Evolutionary conservation across 306 rosid genomes (phyloP).

Genomic region (Quillaja saponaria): DNA sequence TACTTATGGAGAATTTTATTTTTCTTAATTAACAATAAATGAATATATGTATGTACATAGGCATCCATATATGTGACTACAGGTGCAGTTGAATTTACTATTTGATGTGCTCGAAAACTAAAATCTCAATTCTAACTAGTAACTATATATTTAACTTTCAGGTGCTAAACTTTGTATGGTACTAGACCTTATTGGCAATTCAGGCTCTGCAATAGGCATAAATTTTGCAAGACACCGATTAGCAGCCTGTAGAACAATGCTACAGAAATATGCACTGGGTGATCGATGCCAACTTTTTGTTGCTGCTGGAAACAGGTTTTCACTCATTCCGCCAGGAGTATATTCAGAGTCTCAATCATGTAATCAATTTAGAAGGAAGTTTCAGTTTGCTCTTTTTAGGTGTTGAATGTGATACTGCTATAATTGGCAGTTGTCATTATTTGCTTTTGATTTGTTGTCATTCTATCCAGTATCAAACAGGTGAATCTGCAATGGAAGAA

Average conservation of each 20-base stretch:
- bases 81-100: too few species aligned
- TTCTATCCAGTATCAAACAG: constrained; percentile 66
- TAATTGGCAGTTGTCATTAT: background rate
- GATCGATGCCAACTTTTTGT: constrained; percentile 79
- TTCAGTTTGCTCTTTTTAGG: background rate
- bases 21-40: too few species aligned
- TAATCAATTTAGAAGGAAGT: constrained; percentile 31
- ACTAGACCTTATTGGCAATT: constrained; percentile 69
- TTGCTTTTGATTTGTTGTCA: constrained; percentile 44
- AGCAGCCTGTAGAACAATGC: constrained; percentile 82
- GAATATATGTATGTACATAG: too few species aligned
- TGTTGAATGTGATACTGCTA: constrained; percentile 18
- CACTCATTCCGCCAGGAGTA: constrained; percentile 50
- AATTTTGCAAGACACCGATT: constrained; percentile 89
- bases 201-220: constrained; percentile 84
- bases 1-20: too few species aligned
- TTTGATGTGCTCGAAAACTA: too few species aligned
- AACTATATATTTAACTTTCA: constrained; percentile 26
- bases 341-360: constrained; percentile 47
- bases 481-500: constrained; percentile 48
- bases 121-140: background rate
- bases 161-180: constrained; percentile 97
- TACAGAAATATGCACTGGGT: constrained; percentile 77
- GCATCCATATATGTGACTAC: too few species aligned
- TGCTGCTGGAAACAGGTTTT: constrained; percentile 77